A percentile compares a stretch with the other conserved stretches of the same genome.
Conservation (phyloP, 2,329 filamentous ascomycete species). For the Orbilia blumenaviensis region DNA sequence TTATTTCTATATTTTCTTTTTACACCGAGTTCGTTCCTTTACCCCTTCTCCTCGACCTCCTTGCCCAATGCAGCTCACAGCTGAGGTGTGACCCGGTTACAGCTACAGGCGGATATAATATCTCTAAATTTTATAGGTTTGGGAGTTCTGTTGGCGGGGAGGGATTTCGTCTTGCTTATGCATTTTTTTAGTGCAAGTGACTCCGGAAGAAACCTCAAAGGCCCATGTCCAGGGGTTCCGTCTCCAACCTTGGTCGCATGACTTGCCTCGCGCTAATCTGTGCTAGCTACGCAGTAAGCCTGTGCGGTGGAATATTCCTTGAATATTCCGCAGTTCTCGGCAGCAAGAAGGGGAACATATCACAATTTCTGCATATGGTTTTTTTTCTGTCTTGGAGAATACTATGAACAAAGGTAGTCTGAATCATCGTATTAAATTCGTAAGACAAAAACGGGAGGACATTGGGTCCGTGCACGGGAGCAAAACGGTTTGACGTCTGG, state of each 20-base stretch:
- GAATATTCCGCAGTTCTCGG: constrained; percentile 51
- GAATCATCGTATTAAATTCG: constrained; percentile 25
- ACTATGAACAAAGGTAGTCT: constrained; percentile 20
- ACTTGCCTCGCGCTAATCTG: constrained; percentile 53
- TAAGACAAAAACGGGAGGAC: constrained; percentile 13
- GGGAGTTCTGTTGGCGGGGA: constrained; percentile 32
- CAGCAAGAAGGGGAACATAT: constrained; percentile 12
- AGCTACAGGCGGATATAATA: constrained; percentile 53
- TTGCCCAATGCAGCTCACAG: constrained; percentile 42
- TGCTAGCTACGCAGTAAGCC: constrained; percentile 29
- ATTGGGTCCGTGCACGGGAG: constrained; percentile 44
- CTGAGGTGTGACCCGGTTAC: constrained; percentile 51
- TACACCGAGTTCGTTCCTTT: constrained; percentile 3
- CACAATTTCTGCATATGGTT: constrained; percentile 10
- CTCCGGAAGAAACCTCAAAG: constrained; percentile 48
- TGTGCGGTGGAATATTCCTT: constrained; percentile 53
- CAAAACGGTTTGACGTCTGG: constrained; percentile 26
- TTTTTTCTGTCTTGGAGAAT: constrained; percentile 10
- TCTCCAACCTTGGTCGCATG: constrained; percentile 54
- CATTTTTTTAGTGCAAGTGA: constrained; percentile 50
- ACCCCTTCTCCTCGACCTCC: neutral
- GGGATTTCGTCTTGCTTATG: constrained; percentile 51
- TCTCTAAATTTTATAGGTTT: constrained; percentile 46
- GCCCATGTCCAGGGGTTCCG: constrained; percentile 54
- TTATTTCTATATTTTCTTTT: constrained; percentile 12